A percentile compares a stretch with the other conserved stretches of the same genome.
These are phyloP conservation scores for Arthrobotrys megalospora DNA, from an alignment of 2,329 filamentous ascomycete species.

Conservation along the genomic window DNA sequence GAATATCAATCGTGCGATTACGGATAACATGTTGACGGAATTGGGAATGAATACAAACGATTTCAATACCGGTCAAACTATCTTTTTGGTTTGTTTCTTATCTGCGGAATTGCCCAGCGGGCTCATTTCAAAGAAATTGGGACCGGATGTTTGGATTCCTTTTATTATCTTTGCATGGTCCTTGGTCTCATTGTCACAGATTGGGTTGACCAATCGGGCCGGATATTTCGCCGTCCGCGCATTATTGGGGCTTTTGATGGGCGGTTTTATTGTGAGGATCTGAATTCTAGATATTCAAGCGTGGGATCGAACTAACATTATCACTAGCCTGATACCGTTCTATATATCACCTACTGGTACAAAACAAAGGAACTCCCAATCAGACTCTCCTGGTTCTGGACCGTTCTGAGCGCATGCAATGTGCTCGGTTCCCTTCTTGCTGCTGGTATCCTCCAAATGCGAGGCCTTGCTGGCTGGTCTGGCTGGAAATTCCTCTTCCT, in stretches of 20 bases:
- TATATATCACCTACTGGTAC: slow-evolving; percentile 63
- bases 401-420: slow-evolving; percentile 65
- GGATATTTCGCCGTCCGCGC: slow-evolving; percentile 69
- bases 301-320: slow-evolving; percentile 10
- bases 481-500: slow-evolving; percentile 68
- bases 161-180: slow-evolving; percentile 69
- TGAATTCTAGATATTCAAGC: neutral
- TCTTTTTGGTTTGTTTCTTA: slow-evolving; percentile 70
- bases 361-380: slow-evolving; percentile 64
- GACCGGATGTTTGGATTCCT: slow-evolving; percentile 70
- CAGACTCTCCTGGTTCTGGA: slow-evolving; percentile 67
- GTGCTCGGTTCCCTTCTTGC: slow-evolving; percentile 66
- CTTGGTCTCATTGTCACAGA: slow-evolving; percentile 68
- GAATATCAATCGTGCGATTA: slow-evolving; percentile 69
- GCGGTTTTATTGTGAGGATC: slow-evolving; percentile 71
- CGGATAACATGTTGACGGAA: slow-evolving; percentile 66
- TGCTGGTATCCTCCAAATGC: slow-evolving; percentile 66
- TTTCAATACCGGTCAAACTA: slow-evolving; percentile 69
- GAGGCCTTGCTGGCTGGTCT: slow-evolving; percentile 62
- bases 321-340: slow-evolving; percentile 58
- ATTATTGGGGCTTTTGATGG: slow-evolving; percentile 70
- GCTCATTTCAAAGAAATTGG: slow-evolving; percentile 71
- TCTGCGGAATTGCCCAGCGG: slow-evolving; percentile 71
- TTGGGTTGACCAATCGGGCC: slow-evolving; percentile 66
- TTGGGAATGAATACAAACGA: slow-evolving; percentile 70